These are phyloP conservation scores for Scytalidium lignicola DNA, from an alignment of 2,329 filamentous ascomycete genomes.

Conservation along the genomic window DNA sequence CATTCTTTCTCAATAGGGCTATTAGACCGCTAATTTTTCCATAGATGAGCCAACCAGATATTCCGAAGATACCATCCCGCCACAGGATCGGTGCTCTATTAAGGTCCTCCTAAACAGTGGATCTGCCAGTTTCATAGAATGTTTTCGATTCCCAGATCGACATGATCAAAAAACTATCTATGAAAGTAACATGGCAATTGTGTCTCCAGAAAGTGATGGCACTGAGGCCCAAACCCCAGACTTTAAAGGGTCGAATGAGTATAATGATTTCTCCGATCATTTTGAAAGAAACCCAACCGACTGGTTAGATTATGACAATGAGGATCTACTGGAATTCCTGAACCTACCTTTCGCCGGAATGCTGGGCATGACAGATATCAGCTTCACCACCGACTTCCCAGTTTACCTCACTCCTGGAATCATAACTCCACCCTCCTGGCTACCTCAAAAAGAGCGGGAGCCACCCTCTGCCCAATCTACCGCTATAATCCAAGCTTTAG, in stretches of 20 bases:
- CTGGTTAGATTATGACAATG: constrained; percentile 15
- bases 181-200: constrained; percentile 12
- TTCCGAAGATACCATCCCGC: constrained; percentile 23
- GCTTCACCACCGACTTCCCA: constrained; percentile 5
- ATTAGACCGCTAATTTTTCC: constrained; percentile 10
- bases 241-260: constrained; percentile 7
- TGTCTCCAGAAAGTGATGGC: constrained; percentile 3
- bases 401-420: constrained; percentile 3
- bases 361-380: constrained; percentile 10
- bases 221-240: constrained; percentile 7
- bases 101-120: constrained; percentile 40
- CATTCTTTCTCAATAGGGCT: not conserved
- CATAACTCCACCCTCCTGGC: not conserved
- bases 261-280: constrained; percentile 13
- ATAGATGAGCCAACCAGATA: not conserved
- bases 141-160: constrained; percentile 36
- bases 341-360: constrained; percentile 11
- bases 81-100: constrained; percentile 39
- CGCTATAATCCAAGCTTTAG: constrained; percentile 34
- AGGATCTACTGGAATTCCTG: constrained; percentile 15
- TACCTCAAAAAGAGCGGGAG: constrained; percentile 24
- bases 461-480: constrained; percentile 32
- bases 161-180: constrained; percentile 32
- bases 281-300: constrained; percentile 14
- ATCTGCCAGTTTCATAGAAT: constrained; percentile 39